Percentiles rank a stretch among this genome's conserved stretches.
These are phyloP conservation scores for Mycena sp. DNA, from an alignment of 1,284 basidiomycete species.

Conservation along the genomic window DNA sequence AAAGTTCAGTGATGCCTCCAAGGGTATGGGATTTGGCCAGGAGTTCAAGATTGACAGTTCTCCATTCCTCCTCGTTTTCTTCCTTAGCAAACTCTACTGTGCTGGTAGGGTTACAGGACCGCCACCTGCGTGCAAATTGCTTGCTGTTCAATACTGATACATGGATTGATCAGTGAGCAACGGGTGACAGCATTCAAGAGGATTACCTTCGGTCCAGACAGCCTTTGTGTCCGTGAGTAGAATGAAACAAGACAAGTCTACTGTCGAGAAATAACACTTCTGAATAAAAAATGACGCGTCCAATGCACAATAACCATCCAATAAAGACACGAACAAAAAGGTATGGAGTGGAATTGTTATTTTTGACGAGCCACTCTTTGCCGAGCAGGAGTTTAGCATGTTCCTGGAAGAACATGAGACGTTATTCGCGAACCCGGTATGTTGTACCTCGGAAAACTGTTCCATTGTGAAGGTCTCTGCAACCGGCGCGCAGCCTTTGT, in stretches of 20 bases:
- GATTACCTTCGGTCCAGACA: constrained; percentile 78
- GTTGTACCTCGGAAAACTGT: constrained; percentile 63
- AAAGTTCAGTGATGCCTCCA: constrained; percentile 62
- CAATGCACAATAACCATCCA: constrained; percentile 22
- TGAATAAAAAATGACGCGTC: constrained; percentile 40
- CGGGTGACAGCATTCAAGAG: not conserved
- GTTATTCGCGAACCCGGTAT: constrained; percentile 2
- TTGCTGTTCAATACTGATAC: constrained; percentile 63
- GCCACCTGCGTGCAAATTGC: constrained; percentile 74
- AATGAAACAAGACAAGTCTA: constrained; percentile 64
- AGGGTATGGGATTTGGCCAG: constrained; percentile 66
- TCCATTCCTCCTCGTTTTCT: constrained; percentile 65
- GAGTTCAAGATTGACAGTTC: constrained; percentile 58
- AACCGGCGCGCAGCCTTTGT: too few relatives aligned
- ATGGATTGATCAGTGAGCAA: not conserved
- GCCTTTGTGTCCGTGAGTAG: constrained; percentile 77
- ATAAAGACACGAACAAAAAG: constrained; percentile 63
- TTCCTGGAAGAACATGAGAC: constrained; percentile 51
- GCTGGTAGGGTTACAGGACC: constrained; percentile 56
- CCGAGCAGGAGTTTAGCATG: constrained; percentile 62
- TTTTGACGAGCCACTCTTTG: constrained; percentile 79
- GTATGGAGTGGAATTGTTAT: constrained; percentile 72
- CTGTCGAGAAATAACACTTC: constrained; percentile 69
- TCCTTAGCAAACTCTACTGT: constrained; percentile 36
- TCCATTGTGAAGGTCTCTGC: constrained; percentile 51